These are phyloP conservation scores for Cyanidioschyzon merolae DNA, from an alignment of 23 red algal genomes.

Conservation along the genomic window DNA sequence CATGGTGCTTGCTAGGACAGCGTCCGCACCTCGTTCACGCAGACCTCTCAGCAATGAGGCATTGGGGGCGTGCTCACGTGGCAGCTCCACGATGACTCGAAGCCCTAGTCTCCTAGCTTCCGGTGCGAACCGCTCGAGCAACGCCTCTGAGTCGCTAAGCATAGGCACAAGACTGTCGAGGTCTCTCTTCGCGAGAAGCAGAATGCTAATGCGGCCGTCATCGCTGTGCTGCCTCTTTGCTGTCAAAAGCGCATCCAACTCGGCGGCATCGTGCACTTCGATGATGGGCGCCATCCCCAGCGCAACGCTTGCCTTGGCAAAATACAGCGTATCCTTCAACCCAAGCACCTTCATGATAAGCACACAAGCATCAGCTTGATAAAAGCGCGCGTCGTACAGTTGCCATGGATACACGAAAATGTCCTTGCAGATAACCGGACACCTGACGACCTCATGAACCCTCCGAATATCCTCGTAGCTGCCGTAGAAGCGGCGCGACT, in stretches of 20 bases:
- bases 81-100: background rate
- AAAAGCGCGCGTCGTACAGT: background rate
- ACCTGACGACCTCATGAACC: background rate
- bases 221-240: background rate
- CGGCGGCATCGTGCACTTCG: background rate
- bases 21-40: background rate
- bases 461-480: conserved; percentile 11
- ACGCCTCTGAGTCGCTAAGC: background rate
- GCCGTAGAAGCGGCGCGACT: background rate
- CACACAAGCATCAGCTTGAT: conserved; percentile 10
- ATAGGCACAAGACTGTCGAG: background rate
- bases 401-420: conserved; percentile 19
- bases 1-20: background rate
- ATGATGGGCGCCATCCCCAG: conserved; percentile 9
- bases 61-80: background rate
- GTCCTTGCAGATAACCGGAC: conserved; percentile 1
- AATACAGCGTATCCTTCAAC: background rate
- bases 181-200: background rate
- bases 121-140: background rate
- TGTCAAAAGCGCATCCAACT: background rate
- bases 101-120: background rate
- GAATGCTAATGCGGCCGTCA: background rate
- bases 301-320: background rate
- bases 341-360: conserved; percentile 3
- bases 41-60: background rate